Evolutionary conservation across 305 asterid species (phyloP).

Genomic region (Caryopteris hybrid): DNA sequence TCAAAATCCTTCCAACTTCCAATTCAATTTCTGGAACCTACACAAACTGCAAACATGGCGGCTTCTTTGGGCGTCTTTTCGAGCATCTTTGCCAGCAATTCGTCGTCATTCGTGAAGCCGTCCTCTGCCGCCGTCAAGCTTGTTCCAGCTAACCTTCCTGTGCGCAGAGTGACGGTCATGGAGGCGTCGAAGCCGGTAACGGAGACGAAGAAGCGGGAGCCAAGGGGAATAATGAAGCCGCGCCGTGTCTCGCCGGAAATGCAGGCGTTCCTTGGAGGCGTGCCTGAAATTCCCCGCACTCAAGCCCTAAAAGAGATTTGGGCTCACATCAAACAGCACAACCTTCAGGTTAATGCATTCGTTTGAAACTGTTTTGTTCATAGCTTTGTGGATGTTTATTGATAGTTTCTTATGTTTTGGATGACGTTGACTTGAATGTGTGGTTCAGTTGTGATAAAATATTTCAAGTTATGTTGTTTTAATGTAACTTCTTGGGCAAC

Average conservation of each 20-base stretch:
- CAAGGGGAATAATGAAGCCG: constrained; percentile 81
- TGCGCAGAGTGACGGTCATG: constrained; percentile 31
- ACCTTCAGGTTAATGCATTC: constrained; percentile 60
- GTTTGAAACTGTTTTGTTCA: not conserved
- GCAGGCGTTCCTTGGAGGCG: constrained; percentile 81
- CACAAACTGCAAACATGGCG: constrained; percentile 35
- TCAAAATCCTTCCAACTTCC: not conserved
- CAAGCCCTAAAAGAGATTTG: constrained; percentile 74
- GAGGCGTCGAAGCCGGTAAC: constrained; percentile 50
- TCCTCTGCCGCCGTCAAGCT: constrained; percentile 19
- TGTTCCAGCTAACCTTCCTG: constrained; percentile 20
- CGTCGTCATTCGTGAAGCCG: constrained; percentile 33
- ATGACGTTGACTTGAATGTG: not conserved
- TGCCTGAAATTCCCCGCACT: constrained; percentile 72
- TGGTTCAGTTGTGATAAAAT: not conserved
- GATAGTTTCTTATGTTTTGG: not conserved
- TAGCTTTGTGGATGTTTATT: no score
- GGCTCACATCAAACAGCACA: constrained; percentile 65
- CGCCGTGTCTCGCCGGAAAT: constrained; percentile 70
- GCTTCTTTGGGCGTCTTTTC: constrained; percentile 40
- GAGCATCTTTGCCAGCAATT: constrained; percentile 27
- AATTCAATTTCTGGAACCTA: not conserved
- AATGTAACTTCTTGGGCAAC: not conserved
- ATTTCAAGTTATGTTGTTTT: not conserved
- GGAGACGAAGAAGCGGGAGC: constrained; percentile 65